A percentile compares a stretch with the other conserved stretches of the same genome.
Conservation (phyloP, 2,329 filamentous ascomycete species). For the Trichoderma breve region DNA sequence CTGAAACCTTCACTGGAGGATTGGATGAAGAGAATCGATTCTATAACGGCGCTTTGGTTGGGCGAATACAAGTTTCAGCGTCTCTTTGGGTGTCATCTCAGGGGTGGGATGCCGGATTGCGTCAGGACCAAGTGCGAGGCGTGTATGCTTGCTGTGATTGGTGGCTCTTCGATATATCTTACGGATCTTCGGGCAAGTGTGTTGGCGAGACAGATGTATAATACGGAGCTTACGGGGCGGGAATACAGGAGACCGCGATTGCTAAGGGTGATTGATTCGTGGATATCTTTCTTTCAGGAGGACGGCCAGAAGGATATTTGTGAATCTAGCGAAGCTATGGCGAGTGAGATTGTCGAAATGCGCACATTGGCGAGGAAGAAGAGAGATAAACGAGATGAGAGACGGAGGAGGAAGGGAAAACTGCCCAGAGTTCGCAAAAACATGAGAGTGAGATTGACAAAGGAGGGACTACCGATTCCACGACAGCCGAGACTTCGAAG, state of each 20-base stretch:
- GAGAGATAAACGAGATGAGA: background rate
- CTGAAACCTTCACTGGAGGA: slow-evolving; percentile 8
- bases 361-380: background rate
- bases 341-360: slow-evolving; percentile 5
- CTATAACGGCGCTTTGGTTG: slow-evolving; percentile 40
- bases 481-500: background rate
- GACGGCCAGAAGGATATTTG: background rate
- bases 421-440: background rate
- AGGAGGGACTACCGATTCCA: slow-evolving; percentile 10
- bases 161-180: slow-evolving; percentile 42
- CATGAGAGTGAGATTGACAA: background rate
- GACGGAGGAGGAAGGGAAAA: background rate
- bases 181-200: slow-evolving; percentile 46
- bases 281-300: slow-evolving; percentile 35
- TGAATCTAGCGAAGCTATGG: background rate
- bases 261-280: slow-evolving; percentile 42
- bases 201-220: slow-evolving; percentile 35
- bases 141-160: slow-evolving; percentile 51
- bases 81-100: slow-evolving; percentile 34
- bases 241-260: slow-evolving; percentile 34
- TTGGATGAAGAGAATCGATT: slow-evolving; percentile 32
- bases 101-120: background rate
- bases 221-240: background rate
- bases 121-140: slow-evolving; percentile 44
- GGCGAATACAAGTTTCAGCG: slow-evolving; percentile 34